phyloP scores from a whole-genome alignment of 257 asterid species.

The Petrea volubilis region DNA sequence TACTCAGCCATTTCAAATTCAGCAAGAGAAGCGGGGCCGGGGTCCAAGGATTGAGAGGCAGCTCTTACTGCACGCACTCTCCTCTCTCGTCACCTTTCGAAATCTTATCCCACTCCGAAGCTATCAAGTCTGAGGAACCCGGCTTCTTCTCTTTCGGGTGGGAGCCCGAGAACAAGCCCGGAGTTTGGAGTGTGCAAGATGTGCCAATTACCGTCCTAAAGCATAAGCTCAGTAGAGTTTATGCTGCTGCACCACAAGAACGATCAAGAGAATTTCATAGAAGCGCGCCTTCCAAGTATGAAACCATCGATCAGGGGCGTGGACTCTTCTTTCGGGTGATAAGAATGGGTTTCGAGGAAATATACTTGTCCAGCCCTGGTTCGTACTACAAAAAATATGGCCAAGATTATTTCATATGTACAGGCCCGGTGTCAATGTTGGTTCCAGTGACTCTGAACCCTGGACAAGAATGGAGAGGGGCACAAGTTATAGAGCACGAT shows the following conservation, averaged over 20 bases:
- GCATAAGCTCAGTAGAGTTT: conserved; percentile 78
- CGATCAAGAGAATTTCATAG: conserved; percentile 49
- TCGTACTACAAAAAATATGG: conserved; percentile 55
- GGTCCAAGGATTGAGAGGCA: conserved; percentile 59
- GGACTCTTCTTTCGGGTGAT: conserved; percentile 74
- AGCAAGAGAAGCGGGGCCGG: conserved; percentile 58
- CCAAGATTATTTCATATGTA: conserved; percentile 63
- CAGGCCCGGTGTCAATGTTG: conserved; percentile 78
- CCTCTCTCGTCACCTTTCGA: conserved; percentile 68
- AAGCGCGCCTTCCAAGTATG: conserved; percentile 69
- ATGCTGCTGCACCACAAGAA: conserved; percentile 55
- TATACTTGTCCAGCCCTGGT: conserved; percentile 74
- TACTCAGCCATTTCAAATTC: conserved; percentile 59
- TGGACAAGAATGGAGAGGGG: conserved; percentile 92
- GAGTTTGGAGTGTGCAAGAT: conserved; percentile 68
- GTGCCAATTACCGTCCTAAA: conserved; percentile 64
- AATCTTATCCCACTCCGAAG: conserved; percentile 63
- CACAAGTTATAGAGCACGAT: conserved; percentile 84
- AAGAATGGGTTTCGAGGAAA: conserved; percentile 81
- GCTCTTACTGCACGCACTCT: conserved; percentile 68
- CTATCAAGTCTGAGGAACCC: conserved; percentile 63
- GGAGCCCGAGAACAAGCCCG: conserved; percentile 70
- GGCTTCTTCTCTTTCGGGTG: conserved; percentile 66
- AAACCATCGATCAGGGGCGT: conserved; percentile 80
- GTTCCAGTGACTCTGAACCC: conserved; percentile 69